Percentiles rank a stretch among this genome's conserved stretches.
These are phyloP conservation scores for cucumber (Cucumis sativus) DNA, from an alignment of 306 rosid genomes.

Conservation along the genomic window DNA sequence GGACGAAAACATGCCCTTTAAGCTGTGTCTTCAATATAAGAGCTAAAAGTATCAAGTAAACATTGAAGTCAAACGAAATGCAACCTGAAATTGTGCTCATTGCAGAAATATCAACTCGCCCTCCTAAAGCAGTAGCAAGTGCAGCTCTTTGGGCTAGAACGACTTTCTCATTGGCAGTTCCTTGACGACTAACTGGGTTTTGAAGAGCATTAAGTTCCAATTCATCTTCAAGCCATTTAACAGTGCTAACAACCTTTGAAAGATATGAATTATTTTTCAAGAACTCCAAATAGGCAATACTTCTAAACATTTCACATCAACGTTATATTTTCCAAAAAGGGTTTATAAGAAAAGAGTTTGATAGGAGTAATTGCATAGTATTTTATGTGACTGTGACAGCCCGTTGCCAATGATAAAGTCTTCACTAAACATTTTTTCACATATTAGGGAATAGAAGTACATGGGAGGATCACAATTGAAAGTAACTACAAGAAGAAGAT, in stretches of 20 bases:
- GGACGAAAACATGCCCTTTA: neutral
- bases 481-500: neutral
- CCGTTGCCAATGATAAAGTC: neutral
- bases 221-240: conserved; percentile 99
- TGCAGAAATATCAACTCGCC: conserved; percentile 73
- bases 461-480: neutral
- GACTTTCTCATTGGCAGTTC: conserved; percentile 89
- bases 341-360: neutral
- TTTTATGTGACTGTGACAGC: neutral
- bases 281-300: conserved; percentile 7
- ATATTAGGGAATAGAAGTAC: neutral
- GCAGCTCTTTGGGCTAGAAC: conserved; percentile 83
- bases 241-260: conserved; percentile 85
- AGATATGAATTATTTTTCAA: conserved; percentile 12
- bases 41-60: neutral
- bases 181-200: conserved; percentile 83
- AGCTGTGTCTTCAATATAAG: neutral
- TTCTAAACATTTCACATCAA: neutral
- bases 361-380: neutral
- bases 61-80: neutral
- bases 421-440: neutral
- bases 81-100: conserved; percentile 91
- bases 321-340: neutral
- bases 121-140: conserved; percentile 93
- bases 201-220: conserved; percentile 93